Evolutionary conservation across 164 flowering plant genomes (phyloP), one percentile per base, ranked within the genome.

Genomic region (Sextonia rubra): DNA sequence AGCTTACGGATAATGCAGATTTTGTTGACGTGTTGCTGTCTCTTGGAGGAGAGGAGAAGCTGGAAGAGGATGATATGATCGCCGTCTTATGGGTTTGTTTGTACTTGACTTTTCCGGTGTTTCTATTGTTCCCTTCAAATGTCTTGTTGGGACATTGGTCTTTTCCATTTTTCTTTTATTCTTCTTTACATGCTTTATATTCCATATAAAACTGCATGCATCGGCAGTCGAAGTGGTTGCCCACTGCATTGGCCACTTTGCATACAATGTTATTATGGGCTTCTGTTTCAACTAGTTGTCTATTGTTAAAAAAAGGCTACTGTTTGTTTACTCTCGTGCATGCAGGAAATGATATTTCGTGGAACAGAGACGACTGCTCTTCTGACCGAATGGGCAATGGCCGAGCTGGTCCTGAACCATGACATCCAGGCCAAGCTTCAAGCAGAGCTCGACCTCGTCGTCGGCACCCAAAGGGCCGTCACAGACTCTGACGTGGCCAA

Each of bases 271-370:
- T n/a, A n/a, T n/a, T n/a, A n/a, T n/a, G n/a, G n/a, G n/a, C n/a
- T n/a, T n/a, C n/a, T n/a, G n/a, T n/a, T n/a, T 2, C 2, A 6
- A 47, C 49, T 47, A 12, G 49, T 47, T 47, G 49, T 12, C 25
- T 5, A 12, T 20, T 56, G 14, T 4, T 4, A 56, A 20, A 4
- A 4, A 11, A 56, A 14, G 0, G 1, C 18, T 17, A 11, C 17
- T 56, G 5, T 0, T 4, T 5, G 11, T 14, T n/a, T 23, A n/a
- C 27, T 20, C n/a, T 14, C 18, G 3, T 14, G 2, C 26, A 4
- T 52, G 25, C 78, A 89, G 93, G 93, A 89, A 69, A 87, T 89
- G 90, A 82, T 89, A 4, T 89, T 89, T 47, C 71, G 93, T 26
- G 93, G 93, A 0, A 89, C 93, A 6, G 93, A 89, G 66, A 89